Base-by-base conservation (phyloP, 2,329 filamentous ascomycete species). In the Colletotrichum limetticola region DNA sequence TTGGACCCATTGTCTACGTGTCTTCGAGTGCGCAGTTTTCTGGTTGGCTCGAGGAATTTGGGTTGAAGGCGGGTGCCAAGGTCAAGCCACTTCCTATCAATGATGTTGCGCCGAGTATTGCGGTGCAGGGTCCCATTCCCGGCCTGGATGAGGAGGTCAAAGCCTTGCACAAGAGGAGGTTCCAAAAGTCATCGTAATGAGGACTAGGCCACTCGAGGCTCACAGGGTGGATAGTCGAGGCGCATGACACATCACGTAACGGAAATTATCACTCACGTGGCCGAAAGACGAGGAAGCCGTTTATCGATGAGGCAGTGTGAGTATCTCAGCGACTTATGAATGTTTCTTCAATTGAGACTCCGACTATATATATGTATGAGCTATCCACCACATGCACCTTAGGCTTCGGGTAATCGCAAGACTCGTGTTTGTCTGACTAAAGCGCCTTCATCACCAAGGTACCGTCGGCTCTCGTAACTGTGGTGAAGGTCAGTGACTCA, bases 1-100 rank as follows among this genome's bases (percentile, higher is more conserved):
- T 83, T 19, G 82, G 82, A 1, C 78, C 78, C 37, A 82, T 83
- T 28, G 78, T 83, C 12, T 83, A 80, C 63, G 77, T 76, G 4
- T 76, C 78, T 2, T 82, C 81, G 0, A 77, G 81, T 8, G 68
- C 69, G 19, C 80, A 82, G 66, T 76, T 78, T 16, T 68, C 68
- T 12, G 59, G 62, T 16, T 83, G 81, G 82, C 73, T 75, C 74
- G 56, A 53, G 0, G 80, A 82, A 66, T 77, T 79, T 32, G 79
- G 79, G 0, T 68, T 78, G 14, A 26, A n/a, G 22, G 28, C 62
- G 1, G 62, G 26, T 12, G 9, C 53, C 8, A 74, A 65, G 60
- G 76, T 83, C n/a, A 73, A 59, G 6, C 74, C 76, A 3, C 70
- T 82, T 55, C 57, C 77, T 0, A 82, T 83, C 9, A 76, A 74